Evolutionary conservation across 1,284 basidiomycete species (phyloP), one percentile per base, ranked within the genome.

Genomic region (Trichosporon faecale): DNA sequence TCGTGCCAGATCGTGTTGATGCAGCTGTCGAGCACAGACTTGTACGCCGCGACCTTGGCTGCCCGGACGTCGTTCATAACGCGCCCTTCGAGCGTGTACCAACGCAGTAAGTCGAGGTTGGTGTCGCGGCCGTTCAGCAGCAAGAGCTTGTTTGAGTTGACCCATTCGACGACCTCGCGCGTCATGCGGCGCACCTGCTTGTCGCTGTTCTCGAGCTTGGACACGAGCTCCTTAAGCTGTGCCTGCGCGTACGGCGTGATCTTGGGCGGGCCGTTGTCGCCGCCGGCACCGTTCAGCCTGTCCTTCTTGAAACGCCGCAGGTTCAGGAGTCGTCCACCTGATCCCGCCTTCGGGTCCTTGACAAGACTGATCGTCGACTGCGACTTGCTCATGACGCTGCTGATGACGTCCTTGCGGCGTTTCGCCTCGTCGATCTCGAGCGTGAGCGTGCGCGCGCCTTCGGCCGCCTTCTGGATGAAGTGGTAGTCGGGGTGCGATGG

Each of bases 391-490:
- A 85, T 79, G 12, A 83, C 82, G 27, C 76, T 76, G 70, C 89
- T 90, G 8, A 95, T 90, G 40, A 95, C 89, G 79, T 97, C 95
- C 74, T 90, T 90, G 27, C 94, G 86, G 69, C 94, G 86, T 77
- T 93, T 88, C 55, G 90, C 90, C 79, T 96, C 94, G 76, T 97
- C 96, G 64, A 98, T 91, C 72, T 90, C 89, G 73, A 89, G 86
- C 0, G 94, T 93, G 3, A 95, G 89, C 68, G 89, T 87, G 76
- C 92, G 89, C 79, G 95, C 90, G 76, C 86, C 87, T 71, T 84
- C 83, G 18, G 89, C 88, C 0, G 95, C 93, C 6, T 85, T 80
- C 33, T 86, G 84, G 29, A 95, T 86, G 65, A 86, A 86, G 61
- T 86, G 86, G 78, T 89, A 90, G 82, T 96, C 94, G 0, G 88